Percentiles rank a stretch among this genome's conserved stretches.
phyloP scores from a whole-genome alignment of 192 early-diverging fungal species.

The Coemansia sp. region DNA sequence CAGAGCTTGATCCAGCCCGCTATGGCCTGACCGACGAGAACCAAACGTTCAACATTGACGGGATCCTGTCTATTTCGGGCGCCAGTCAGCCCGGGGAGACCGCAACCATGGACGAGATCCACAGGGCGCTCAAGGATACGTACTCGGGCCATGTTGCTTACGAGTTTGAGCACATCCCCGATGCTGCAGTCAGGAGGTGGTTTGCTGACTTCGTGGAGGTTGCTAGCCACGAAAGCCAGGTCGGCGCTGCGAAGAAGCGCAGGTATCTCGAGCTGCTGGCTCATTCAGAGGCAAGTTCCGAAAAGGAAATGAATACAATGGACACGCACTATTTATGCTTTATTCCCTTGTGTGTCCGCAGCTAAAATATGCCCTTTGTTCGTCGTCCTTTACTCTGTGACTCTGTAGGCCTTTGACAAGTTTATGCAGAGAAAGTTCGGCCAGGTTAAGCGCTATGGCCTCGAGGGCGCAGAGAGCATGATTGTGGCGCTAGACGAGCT shows the following conservation, averaged over 20 bases:
- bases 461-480: constrained; percentile 96
- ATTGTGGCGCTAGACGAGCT: constrained; percentile 87
- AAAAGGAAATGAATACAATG: neutral
- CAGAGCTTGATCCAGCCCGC: constrained; percentile 78
- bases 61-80: constrained; percentile 67
- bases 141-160: constrained; percentile 88
- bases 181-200: constrained; percentile 84
- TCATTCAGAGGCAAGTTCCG: constrained; percentile 66
- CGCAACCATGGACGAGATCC: constrained; percentile 66
- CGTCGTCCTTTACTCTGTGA: neutral
- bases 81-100: constrained; percentile 26
- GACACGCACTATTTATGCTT: constrained; percentile 1
- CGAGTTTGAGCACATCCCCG: constrained; percentile 93
- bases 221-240: constrained; percentile 17
- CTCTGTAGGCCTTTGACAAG: constrained; percentile 82
- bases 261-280: constrained; percentile 74
- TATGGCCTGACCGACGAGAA: constrained; percentile 70
- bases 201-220: constrained; percentile 81
- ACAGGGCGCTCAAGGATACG: constrained; percentile 66
- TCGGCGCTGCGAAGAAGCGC: constrained; percentile 58
- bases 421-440: constrained; percentile 98
- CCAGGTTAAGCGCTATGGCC: constrained; percentile 92
- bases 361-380: neutral
- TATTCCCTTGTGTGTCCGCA: neutral
- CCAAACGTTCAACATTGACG: constrained; percentile 64